Conservation (phyloP, 257 asterid genomes). For the Mentha longifolia region DNA sequence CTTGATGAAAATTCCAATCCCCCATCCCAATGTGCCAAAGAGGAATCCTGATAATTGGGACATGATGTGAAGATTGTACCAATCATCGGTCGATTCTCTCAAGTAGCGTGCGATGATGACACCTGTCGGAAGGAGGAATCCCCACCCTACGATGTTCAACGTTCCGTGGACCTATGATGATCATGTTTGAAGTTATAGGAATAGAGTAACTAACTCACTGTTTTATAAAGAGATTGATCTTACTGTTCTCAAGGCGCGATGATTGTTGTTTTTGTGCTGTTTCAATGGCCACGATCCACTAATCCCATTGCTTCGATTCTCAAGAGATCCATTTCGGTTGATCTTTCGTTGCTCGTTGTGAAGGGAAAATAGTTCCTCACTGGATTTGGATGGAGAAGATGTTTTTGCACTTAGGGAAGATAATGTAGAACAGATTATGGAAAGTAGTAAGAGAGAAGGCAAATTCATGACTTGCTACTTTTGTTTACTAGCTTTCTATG, state of each 20-base stretch:
- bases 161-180: constrained; percentile 47
- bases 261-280: constrained; percentile 24
- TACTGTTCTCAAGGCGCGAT: constrained; percentile 40
- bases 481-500: constrained; percentile 13
- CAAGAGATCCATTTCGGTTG: constrained; percentile 19
- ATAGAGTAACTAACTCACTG: too few relatives aligned
- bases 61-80: constrained; percentile 46
- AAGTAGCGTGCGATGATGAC: constrained; percentile 46
- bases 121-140: constrained; percentile 46
- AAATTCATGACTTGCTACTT: constrained; percentile 28
- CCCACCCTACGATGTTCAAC: constrained; percentile 57
- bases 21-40: constrained; percentile 60
- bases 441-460: constrained; percentile 20
- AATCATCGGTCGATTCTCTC: constrained; percentile 36
- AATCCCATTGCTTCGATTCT: constrained; percentile 17
- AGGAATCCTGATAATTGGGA: constrained; percentile 46
- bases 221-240: constrained; percentile 7
- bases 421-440: constrained; percentile 30
- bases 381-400: neutral
- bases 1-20: constrained; percentile 42
- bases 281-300: constrained; percentile 31
- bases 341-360: neutral
- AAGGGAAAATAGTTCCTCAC: neutral
- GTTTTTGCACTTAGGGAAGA: constrained; percentile 20
- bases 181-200: neutral